A percentile compares a stretch with the other conserved stretches of the same genome.
These are phyloP conservation scores for Ottelia alismoides DNA, from an alignment of 106 monocot genomes.

Conservation along the genomic window DNA sequence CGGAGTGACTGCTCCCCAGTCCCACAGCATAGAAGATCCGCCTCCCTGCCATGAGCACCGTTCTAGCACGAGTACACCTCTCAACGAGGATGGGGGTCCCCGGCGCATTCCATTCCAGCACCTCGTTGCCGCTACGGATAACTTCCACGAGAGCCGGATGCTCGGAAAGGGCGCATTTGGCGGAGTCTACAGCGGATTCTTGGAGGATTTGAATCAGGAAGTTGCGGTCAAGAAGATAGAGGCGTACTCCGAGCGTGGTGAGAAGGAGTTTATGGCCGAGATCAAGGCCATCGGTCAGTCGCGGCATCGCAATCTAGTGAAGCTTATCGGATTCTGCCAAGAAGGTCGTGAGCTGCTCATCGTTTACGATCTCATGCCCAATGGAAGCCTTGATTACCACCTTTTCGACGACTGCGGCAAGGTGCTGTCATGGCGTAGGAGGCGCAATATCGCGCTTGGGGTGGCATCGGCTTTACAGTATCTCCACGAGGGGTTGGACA, in stretches of 20 bases:
- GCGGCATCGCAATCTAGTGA: conserved; percentile 64
- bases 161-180: conserved; percentile 75
- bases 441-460: conserved; percentile 12
- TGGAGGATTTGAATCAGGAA: conserved; percentile 10
- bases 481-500: conserved; percentile 25
- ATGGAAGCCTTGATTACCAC: conserved; percentile 54
- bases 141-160: conserved; percentile 19
- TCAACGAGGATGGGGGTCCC: not conserved
- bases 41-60: too few relatives aligned
- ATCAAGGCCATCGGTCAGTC: conserved; percentile 5
- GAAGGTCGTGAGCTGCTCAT: conserved; percentile 18
- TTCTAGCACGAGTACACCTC: too few relatives aligned
- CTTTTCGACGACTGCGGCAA: too few relatives aligned
- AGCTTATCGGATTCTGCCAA: conserved; percentile 20
- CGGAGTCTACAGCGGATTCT: conserved; percentile 49
- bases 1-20: too few relatives aligned
- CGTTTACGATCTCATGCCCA: conserved; percentile 75
- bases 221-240: conserved; percentile 71
- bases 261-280: not conserved
- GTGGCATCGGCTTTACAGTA: conserved; percentile 19
- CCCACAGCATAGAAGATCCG: too few relatives aligned
- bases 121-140: conserved; percentile 10
- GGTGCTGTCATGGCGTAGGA: conserved; percentile 19
- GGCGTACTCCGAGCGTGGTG: conserved; percentile 9
- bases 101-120: conserved; percentile 4